These are phyloP conservation scores for Russula abietina DNA, from an alignment of 768 basidiomycete genomes.

Conservation along the genomic window DNA sequence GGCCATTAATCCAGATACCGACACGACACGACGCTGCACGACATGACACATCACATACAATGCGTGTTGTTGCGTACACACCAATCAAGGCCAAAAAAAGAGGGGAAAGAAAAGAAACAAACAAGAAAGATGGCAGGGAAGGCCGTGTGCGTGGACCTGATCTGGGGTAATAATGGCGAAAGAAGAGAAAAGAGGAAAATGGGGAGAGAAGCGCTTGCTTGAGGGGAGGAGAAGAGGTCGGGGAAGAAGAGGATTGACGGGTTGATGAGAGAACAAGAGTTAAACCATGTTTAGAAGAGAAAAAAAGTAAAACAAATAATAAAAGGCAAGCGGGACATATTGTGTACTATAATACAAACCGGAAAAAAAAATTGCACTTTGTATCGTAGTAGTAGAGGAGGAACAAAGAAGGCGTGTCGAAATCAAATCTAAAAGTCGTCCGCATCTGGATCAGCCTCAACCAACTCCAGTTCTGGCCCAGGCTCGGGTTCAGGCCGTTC, in stretches of 20 bases:
- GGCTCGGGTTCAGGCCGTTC: neutral
- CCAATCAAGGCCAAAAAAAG: neutral
- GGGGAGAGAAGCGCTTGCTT: neutral
- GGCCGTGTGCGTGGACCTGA: neutral
- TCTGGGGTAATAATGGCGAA: neutral
- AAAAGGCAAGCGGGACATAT: neutral
- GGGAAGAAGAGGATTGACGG: neutral
- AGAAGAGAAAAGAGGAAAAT: neutral
- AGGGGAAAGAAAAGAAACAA: neutral
- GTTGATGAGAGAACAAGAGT: neutral
- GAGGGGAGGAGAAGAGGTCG: neutral
- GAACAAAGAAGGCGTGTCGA: too few relatives aligned
- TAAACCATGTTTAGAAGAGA: neutral
- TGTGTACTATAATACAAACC: neutral
- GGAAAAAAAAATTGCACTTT: neutral
- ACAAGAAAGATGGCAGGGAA: neutral
- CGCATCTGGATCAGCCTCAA: constrained; percentile 29
- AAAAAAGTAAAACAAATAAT: neutral
- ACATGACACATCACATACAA: neutral
- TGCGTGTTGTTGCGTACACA: neutral
- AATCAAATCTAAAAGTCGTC: constrained; percentile 25
- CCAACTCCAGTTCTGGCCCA: neutral
- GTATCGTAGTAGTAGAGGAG: neutral
- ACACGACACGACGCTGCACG: neutral
- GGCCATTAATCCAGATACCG: neutral